Evolutionary conservation across 352 stramenopile species (phyloP).

Genomic region (Globisporangium iwayamae): DNA sequence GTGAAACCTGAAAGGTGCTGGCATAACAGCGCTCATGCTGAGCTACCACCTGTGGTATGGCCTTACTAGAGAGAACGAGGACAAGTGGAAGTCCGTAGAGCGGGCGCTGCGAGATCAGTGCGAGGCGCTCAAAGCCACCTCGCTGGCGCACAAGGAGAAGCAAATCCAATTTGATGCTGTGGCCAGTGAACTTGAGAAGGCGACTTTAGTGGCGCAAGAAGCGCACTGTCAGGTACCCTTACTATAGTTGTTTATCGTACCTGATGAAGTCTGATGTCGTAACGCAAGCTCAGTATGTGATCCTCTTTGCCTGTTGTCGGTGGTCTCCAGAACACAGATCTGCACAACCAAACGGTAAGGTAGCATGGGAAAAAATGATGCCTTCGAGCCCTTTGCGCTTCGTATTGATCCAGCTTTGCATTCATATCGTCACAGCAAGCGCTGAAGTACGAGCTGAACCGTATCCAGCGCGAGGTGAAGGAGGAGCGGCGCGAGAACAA

Average conservation of each 20-base stretch:
- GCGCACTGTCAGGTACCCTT: constrained; percentile 24
- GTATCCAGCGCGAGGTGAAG: constrained; percentile 31
- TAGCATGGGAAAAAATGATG: no score
- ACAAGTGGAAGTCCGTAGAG: constrained; percentile 30
- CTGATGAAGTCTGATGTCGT: background rate
- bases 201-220: constrained; percentile 14
- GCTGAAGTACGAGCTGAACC: constrained; percentile 26
- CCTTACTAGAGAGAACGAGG: constrained; percentile 34
- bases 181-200: constrained; percentile 21
- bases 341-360: constrained; percentile 25
- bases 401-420: no score
- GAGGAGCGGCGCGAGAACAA: constrained; percentile 34
- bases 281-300: background rate
- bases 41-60: background rate
- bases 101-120: constrained; percentile 34
- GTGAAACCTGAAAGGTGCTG: background rate
- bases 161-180: constrained; percentile 22
- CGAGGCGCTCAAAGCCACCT: constrained; percentile 39
- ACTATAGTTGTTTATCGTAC: background rate
- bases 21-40: constrained; percentile 6
- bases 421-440: constrained; percentile 19
- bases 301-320: background rate
- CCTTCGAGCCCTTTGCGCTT: background rate
- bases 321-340: constrained; percentile 24
- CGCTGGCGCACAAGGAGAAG: constrained; percentile 19